phyloP scores from a whole-genome alignment of 164 flowering plant genomes.

The Aristolochia contorta region DNA sequence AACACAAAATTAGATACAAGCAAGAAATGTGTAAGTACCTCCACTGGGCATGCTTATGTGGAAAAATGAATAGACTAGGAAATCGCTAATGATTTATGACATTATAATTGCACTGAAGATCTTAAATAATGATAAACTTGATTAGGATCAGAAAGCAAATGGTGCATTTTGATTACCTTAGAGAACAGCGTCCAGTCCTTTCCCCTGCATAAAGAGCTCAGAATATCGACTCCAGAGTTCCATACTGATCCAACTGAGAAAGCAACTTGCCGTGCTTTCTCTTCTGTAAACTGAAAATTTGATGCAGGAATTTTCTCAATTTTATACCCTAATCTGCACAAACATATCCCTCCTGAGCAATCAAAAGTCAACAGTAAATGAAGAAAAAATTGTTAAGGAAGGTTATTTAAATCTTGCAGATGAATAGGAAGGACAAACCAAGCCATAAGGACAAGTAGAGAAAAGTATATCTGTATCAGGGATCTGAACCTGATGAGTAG shows the following conservation, averaged over 20 bases:
- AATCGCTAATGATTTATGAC: not conserved
- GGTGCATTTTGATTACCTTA: conserved; percentile 36
- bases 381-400: too few species aligned
- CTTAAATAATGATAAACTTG: not conserved
- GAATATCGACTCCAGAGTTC: conserved; percentile 41
- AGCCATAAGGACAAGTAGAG: too few species aligned
- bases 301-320: conserved; percentile 65
- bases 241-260: conserved; percentile 41
- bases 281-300: conserved; percentile 55
- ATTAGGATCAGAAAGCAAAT: not conserved
- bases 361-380: too few species aligned
- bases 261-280: conserved; percentile 38
- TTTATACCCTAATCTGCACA: conserved; percentile 61
- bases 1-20: not conserved
- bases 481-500: too few species aligned
- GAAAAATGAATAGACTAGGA: not conserved
- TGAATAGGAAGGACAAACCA: too few species aligned
- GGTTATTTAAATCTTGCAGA: too few species aligned
- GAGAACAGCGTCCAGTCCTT: conserved; percentile 58
- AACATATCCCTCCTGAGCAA: conserved; percentile 5
- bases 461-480: too few species aligned
- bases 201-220: conserved; percentile 66
- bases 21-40: too few species aligned
- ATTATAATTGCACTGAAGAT: not conserved
- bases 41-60: not conserved